These are phyloP conservation scores for Aotearoamyces nothofagi DNA, from an alignment of 2,329 filamentous ascomycete species.

Conservation along the genomic window DNA sequence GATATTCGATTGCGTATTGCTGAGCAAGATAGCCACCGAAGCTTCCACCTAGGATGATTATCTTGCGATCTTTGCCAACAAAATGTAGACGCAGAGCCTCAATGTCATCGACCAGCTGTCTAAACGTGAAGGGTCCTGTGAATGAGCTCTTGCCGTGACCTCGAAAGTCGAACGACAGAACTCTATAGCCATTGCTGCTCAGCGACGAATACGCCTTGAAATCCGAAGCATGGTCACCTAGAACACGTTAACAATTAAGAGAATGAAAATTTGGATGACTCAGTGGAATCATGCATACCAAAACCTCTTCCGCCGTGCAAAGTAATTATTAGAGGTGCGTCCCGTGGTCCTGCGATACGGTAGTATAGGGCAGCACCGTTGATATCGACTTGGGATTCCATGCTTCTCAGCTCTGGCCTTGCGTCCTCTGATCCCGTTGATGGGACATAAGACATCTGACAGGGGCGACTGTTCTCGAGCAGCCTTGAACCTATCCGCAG, in stretches of 20 bases:
- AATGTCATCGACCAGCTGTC: slow-evolving; percentile 23
- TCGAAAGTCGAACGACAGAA: slow-evolving; percentile 23
- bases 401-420: too few species aligned
- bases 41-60: slow-evolving; percentile 23
- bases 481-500: not conserved
- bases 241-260: not conserved
- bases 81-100: slow-evolving; percentile 20
- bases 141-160: slow-evolving; percentile 22
- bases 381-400: slow-evolving; percentile 16
- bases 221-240: slow-evolving; percentile 21
- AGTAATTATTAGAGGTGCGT: slow-evolving; percentile 21
- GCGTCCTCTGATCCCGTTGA: too few species aligned
- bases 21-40: slow-evolving; percentile 25
- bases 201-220: slow-evolving; percentile 20
- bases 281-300: slow-evolving; percentile 13
- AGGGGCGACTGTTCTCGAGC: too few species aligned
- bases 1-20: slow-evolving; percentile 24
- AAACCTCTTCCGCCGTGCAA: slow-evolving; percentile 23
- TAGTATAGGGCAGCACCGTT: slow-evolving; percentile 22
- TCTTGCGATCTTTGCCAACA: slow-evolving; percentile 10
- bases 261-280: not conserved
- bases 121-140: slow-evolving; percentile 21
- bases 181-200: slow-evolving; percentile 13
- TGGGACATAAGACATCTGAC: too few species aligned
- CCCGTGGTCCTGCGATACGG: slow-evolving; percentile 15